These are phyloP conservation scores for Leccinum pachyderme DNA, from an alignment of 1,284 basidiomycete genomes.

Conservation along the genomic window DNA sequence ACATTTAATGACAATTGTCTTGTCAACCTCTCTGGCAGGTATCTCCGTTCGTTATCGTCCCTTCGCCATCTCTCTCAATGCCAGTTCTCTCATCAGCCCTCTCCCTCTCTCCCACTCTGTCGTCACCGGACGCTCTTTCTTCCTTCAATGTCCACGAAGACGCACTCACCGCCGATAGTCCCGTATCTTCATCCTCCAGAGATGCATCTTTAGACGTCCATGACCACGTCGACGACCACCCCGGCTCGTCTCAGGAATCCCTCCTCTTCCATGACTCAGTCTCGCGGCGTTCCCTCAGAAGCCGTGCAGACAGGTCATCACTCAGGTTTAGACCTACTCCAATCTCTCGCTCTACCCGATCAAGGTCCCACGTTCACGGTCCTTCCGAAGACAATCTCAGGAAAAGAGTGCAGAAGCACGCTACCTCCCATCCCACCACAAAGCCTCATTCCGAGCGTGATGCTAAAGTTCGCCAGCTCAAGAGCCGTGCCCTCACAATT, in stretches of 20 bases:
- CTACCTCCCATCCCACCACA: conserved; percentile 12
- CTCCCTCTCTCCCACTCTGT: conserved; percentile 29
- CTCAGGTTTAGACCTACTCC: conserved; percentile 24
- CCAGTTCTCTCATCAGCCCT: conserved; percentile 27
- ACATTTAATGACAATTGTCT: conserved; percentile 1
- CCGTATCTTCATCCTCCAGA: conserved; percentile 33
- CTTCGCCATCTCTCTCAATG: conserved; percentile 5
- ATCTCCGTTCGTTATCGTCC: conserved; percentile 5
- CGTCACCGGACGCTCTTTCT: conserved; percentile 31
- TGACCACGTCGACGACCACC: conserved; percentile 21
- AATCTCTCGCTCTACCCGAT: conserved; percentile 25
- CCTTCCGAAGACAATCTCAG: conserved; percentile 29
- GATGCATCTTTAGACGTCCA: conserved; percentile 32
- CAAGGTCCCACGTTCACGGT: conserved; percentile 22
- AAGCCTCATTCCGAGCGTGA: conserved; percentile 31
- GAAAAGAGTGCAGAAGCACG: conserved; percentile 29
- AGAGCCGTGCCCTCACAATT: conserved; percentile 46
- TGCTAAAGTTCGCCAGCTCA: conserved; percentile 35
- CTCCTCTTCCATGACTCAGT: conserved; percentile 23
- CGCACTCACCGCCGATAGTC: conserved; percentile 28
- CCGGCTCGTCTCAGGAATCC: conserved; percentile 30
- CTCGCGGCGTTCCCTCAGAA: conserved; percentile 30
- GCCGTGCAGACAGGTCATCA: conserved; percentile 26
- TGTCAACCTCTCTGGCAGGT: conserved; percentile 10
- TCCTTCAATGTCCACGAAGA: conserved; percentile 33